phyloP scores from a whole-genome alignment of 108 stramenopile species.

The Pseudonitzschia pungens region DNA sequence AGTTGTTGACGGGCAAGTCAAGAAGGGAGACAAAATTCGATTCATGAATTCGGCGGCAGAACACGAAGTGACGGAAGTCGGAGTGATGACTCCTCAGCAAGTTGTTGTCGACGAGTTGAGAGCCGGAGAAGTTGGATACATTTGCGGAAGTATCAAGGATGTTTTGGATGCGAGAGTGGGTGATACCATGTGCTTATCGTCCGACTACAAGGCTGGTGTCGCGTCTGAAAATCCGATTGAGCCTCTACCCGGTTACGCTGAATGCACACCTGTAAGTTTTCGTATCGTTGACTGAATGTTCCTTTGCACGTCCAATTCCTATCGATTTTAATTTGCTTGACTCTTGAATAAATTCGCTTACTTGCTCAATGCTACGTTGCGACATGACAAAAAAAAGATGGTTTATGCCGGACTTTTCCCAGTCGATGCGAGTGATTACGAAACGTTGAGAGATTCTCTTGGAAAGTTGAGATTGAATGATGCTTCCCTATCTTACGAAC shows the following conservation, averaged over 20 bases:
- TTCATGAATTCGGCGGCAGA: constrained; percentile 70
- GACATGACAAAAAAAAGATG: constrained; percentile 46
- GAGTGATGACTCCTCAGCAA: constrained; percentile 90
- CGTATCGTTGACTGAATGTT: neutral
- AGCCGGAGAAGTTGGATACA: constrained; percentile 95
- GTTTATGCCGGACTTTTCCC: constrained; percentile 96
- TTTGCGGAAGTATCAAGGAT: constrained; percentile 91
- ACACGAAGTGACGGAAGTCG: constrained; percentile 93
- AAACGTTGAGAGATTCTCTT: constrained; percentile 83
- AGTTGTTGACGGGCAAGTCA: constrained; percentile 90
- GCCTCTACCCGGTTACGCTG: constrained; percentile 79
- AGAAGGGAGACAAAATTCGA: constrained; percentile 77
- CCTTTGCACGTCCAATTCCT: neutral
- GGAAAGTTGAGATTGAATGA: constrained; percentile 95
- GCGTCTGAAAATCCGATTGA: constrained; percentile 41
- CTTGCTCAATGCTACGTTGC: neutral
- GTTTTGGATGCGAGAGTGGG: constrained; percentile 96
- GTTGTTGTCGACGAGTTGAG: constrained; percentile 65
- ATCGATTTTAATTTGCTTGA: neutral
- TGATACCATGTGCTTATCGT: constrained; percentile 87
- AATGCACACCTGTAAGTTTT: constrained; percentile 60
- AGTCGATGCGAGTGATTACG: constrained; percentile 94
- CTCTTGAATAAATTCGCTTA: neutral
- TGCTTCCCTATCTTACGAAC: constrained; percentile 84
- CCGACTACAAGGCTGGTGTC: constrained; percentile 63